Base-by-base conservation (phyloP, 2,329 filamentous ascomycete genomes). In the Neurospora crassa region DNA sequence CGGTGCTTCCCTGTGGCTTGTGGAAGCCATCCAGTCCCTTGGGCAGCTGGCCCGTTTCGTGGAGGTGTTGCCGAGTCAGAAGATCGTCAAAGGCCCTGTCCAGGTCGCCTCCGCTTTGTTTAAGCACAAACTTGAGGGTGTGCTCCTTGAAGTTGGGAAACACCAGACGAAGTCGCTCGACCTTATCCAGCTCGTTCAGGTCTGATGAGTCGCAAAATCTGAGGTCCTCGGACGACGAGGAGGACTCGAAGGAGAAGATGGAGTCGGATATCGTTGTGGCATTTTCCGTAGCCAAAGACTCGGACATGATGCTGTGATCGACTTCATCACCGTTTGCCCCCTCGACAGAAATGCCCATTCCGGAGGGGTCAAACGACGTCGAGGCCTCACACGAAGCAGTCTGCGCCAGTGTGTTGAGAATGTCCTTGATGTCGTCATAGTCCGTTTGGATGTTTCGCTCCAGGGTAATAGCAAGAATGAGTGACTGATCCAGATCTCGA, bases 11-110 rank as follows among this genome's bases (percentile, higher is more conserved):
- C 18, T 88, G 85, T 0, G 85, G 85, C 47, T 88, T 85, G 29
- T 88, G 89, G 78, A 97, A 97, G 0, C 88, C 93, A 71, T 97
- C 93, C n/a, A 97, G 84, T 0, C 94, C 92, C 78, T 92, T 95
- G 1, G 85, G 83, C 1, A 86, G 83, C 70, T 88, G 84, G 0
- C 87, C 87, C 0, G 84, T 86, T 71, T 93, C 88, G 71, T 93
- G 89, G 5, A 97, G 89, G 77, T 91, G 93, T 24, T 92, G 89
- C 16, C 93, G 85, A 74, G 92, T 96, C 41, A 97, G 85, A 14
- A 98, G 83, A 72, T 93, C 89, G 76, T 97, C 93, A 73, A 96
- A 89, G 1, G 93, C 89, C 16, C 85, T 84, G 71, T 90, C 87
- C 47, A 92, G 87, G 74, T 93, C 88, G 0, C 90, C 88, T 12